Conservation (phyloP, 352 stramenopile genomes). For the Pythium oligandrum region DNA sequence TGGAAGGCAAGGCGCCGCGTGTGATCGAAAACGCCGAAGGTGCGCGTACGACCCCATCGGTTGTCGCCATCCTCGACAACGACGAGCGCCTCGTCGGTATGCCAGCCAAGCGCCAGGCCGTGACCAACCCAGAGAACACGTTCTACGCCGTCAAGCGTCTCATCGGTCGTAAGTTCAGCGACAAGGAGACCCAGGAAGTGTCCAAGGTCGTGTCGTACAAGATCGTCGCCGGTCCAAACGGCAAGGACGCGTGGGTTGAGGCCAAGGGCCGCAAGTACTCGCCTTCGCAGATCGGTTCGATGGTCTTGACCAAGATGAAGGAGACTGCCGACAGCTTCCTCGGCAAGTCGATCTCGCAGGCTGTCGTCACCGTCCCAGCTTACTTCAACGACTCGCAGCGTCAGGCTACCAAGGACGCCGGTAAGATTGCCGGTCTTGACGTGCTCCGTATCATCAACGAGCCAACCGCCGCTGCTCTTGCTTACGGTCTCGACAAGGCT, state of each 20-base stretch:
- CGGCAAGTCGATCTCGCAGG: constrained; percentile 20
- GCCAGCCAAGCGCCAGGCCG: constrained; percentile 91
- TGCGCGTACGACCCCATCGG: constrained; percentile 94
- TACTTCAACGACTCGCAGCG: constrained; percentile 28
- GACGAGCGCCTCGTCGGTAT: constrained; percentile 93
- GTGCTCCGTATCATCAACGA: constrained; percentile 88
- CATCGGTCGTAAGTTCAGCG: constrained; percentile 90
- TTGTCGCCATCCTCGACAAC: constrained; percentile 93
- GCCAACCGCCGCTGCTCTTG: constrained; percentile 91
- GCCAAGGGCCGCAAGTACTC: constrained; percentile 20
- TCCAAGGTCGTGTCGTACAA: constrained; percentile 47
- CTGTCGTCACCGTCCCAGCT: constrained; percentile 19
- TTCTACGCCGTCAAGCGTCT: constrained; percentile 37
- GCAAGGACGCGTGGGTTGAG: constrained; percentile 45
- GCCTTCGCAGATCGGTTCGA: constrained; percentile 62
- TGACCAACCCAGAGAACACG: constrained; percentile 80
- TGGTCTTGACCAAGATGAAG: constrained; percentile 57
- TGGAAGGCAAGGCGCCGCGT: constrained; percentile 96
- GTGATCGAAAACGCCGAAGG: constrained; percentile 95
- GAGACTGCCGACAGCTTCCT: constrained; percentile 30
- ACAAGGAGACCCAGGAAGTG: constrained; percentile 77
- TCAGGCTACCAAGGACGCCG: constrained; percentile 22
- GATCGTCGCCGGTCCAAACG: constrained; percentile 37
- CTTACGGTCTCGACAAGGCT: constrained; percentile 96
- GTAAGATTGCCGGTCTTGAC: constrained; percentile 21